Base-by-base conservation (phyloP, 2,329 filamentous ascomycete species). In the Phyllosticta citriasiana region DNA sequence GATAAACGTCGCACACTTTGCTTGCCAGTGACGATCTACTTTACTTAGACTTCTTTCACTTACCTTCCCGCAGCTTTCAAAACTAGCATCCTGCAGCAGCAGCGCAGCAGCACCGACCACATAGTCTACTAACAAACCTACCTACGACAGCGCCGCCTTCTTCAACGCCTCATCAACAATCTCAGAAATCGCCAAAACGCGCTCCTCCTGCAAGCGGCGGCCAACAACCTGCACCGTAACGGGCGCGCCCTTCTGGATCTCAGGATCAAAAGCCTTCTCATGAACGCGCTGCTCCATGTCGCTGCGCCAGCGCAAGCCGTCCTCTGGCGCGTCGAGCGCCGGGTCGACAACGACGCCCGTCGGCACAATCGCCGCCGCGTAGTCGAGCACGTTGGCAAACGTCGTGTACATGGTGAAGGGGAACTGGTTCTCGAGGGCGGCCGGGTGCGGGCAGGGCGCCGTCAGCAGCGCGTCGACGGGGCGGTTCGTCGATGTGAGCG, bases 341-440 rank as follows among this genome's bases (percentile, higher is more conserved):
- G 80, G 80, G 61, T 85, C 77, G 0, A 78, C 81, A 53, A 70
- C 76, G 0, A 82, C 84, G 9, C 33, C 33, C 1, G 85, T 80
- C 0, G 84, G 84, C 19, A 86, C 74, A 1, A 80, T 76, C 0
- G 79, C 77, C 33, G 73, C 74, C 1, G 78, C 81, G 62, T 85
- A 85, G 66, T 86, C 82, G 19, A 85, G 65, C 19, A 82, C 55
- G 64, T 86, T 86, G 53, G 84, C 74, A 64, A 66, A 77, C 1
- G 66, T 65, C 1, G 72, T 73, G 62, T 80, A 81, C 53, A 74
- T 78, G 61, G 77, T 73, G 64, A 79, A 76, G 16, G 73, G 75
- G 66, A 77, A 84, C 60, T 77, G 75, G 9, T 74, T 73, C 0
- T 76, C 79, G 50, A 78, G 73, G 0, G 78, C 55, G 16, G 60